Evolutionary conservation across 2,329 filamentous ascomycete genomes (phyloP).

Genomic region (Botryotinia globosa): DNA sequence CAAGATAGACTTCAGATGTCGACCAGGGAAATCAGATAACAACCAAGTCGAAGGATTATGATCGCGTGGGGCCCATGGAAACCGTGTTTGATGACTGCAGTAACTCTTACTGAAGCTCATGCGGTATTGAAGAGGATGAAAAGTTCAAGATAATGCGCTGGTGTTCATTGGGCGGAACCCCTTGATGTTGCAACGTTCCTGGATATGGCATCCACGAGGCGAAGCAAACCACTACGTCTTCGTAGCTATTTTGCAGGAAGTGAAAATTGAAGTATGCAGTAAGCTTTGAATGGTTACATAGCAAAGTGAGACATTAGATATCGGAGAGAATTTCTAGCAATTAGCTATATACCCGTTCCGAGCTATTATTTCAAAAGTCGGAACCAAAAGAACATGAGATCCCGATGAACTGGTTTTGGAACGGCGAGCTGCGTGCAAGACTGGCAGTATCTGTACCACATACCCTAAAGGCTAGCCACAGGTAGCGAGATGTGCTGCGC

Average conservation of each 20-base stretch:
- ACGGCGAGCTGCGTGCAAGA: slow-evolving; percentile 20
- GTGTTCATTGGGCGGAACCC: neutral
- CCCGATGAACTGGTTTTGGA: slow-evolving; percentile 21
- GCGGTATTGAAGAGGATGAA: neutral
- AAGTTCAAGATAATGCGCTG: neutral
- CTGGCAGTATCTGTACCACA: slow-evolving; percentile 18
- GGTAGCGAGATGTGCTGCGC: slow-evolving; percentile 20
- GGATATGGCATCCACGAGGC: slow-evolving; percentile 11
- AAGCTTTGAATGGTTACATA: neutral
- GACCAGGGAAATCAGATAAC: neutral
- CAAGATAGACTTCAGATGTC: neutral
- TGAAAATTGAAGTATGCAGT: neutral
- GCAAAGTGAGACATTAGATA: neutral
- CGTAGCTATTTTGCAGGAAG: neutral
- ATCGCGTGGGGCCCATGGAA: slow-evolving; percentile 8
- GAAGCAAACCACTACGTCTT: neutral
- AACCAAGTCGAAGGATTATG: neutral
- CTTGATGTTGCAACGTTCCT: slow-evolving; percentile 4
- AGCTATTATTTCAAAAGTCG: slow-evolving; percentile 2
- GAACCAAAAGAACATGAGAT: slow-evolving; percentile 11
- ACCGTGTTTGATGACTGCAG: slow-evolving; percentile 3
- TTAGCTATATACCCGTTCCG: slow-evolving; percentile 1
- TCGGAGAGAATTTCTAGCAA: neutral
- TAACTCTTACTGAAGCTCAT: slow-evolving; percentile 1
- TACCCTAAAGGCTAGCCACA: slow-evolving; percentile 18